These are phyloP conservation scores for Vanilla planifolia DNA, from an alignment of 106 monocot species.

Conservation along the genomic window DNA sequence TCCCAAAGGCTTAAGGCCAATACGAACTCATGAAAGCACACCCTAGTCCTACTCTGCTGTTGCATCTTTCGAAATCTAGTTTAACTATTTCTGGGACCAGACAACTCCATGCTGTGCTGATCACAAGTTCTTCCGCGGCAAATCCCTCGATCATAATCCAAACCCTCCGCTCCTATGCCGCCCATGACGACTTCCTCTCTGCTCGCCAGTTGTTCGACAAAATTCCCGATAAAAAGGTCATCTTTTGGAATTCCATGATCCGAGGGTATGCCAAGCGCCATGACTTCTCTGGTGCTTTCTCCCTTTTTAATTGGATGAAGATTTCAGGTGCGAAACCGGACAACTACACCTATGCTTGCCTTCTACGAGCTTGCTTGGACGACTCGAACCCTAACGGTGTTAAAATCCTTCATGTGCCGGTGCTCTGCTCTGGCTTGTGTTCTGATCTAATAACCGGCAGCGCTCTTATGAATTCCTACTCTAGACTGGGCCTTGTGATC, in stretches of 20 bases:
- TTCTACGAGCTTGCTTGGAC: slow-evolving; percentile 51
- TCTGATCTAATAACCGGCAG: slow-evolving; percentile 21
- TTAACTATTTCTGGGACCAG: slow-evolving; percentile 13
- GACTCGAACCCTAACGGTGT: slow-evolving; percentile 8
- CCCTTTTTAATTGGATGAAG: slow-evolving; percentile 43
- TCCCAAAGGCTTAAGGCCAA: too few relatives aligned
- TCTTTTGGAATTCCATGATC: slow-evolving; percentile 55
- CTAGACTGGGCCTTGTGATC: slow-evolving; percentile 26
- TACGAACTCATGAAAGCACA: too few relatives aligned
- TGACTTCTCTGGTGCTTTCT: slow-evolving; percentile 26
- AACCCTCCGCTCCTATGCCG: slow-evolving; percentile 37
- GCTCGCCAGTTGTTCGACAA: slow-evolving; percentile 36
- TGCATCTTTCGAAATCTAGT: too few relatives aligned
- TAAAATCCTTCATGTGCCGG: slow-evolving; percentile 19
- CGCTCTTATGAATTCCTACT: slow-evolving; percentile 36
- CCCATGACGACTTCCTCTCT: slow-evolving; percentile 21
- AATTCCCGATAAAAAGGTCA: slow-evolving; percentile 23
- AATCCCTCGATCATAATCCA: not conserved
- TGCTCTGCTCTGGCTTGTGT: slow-evolving; percentile 23
- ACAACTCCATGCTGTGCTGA: slow-evolving; percentile 44
- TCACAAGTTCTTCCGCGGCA: slow-evolving; percentile 8
- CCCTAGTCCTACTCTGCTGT: too few relatives aligned
- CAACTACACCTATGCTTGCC: slow-evolving; percentile 46
- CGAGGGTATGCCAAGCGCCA: slow-evolving; percentile 33
- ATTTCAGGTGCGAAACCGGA: slow-evolving; percentile 26